phyloP scores from a whole-genome alignment of 73 alveolate genomes.

The Stentor roeselii region DNA sequence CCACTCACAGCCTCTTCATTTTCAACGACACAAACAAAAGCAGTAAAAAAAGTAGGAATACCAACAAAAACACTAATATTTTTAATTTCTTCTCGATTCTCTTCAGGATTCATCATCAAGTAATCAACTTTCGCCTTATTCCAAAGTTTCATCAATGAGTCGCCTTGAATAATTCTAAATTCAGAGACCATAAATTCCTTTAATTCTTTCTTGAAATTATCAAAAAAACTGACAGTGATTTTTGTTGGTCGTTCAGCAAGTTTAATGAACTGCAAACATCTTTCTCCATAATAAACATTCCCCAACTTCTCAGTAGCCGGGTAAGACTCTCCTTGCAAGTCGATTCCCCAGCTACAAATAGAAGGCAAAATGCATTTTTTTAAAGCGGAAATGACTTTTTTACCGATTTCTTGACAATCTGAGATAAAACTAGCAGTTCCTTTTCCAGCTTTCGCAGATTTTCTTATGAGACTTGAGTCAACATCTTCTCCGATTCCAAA shows the following conservation, averaged over 20 bases:
- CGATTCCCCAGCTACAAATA: not conserved
- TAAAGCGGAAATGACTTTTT: slow-evolving; percentile 46
- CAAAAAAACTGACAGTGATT: not conserved
- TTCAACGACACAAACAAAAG: not conserved
- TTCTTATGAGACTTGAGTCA: slow-evolving; percentile 32
- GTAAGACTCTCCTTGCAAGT: not conserved
- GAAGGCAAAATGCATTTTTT: slow-evolving; percentile 38
- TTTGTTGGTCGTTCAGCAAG: not conserved
- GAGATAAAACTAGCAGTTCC: slow-evolving; percentile 46
- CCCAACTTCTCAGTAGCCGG: not conserved
- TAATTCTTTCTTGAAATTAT: too few relatives aligned
- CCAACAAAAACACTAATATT: too few relatives aligned
- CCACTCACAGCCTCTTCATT: slow-evolving; percentile 11
- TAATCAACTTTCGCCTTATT: not conserved
- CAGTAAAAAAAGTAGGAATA: slow-evolving; percentile 11
- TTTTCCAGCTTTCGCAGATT: slow-evolving; percentile 54
- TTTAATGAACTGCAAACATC: not conserved
- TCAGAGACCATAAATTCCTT: too few relatives aligned
- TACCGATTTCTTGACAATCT: slow-evolving; percentile 38
- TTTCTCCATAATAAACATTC: slow-evolving; percentile 23
- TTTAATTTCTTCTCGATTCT: too few relatives aligned
- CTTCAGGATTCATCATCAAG: not conserved
- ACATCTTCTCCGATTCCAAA: slow-evolving; percentile 60
- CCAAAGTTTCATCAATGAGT: not conserved
- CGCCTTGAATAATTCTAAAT: not conserved